Percentiles rank a stretch among this genome's conserved stretches.
These are phyloP conservation scores for Clathrospora elynae DNA, from an alignment of 2,329 filamentous ascomycete genomes.

Conservation along the genomic window DNA sequence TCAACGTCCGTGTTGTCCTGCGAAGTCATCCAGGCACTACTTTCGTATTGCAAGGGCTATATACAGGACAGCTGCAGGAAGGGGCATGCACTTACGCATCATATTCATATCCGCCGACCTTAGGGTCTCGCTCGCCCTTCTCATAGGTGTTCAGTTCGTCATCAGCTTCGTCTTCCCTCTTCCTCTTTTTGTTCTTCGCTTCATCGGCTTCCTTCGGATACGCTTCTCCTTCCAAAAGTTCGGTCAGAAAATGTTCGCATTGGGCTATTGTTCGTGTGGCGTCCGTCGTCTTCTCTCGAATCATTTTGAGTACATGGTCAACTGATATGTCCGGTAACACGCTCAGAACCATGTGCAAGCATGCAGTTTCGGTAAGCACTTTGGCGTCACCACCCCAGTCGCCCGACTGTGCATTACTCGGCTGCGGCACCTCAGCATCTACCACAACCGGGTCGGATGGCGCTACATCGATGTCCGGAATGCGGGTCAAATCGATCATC, in stretches of 20 bases:
- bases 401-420: neutral
- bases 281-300: slow-evolving; percentile 31
- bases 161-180: slow-evolving; percentile 31
- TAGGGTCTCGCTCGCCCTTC: slow-evolving; percentile 19
- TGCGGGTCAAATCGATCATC: slow-evolving; percentile 30
- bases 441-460: slow-evolving; percentile 11
- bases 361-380: slow-evolving; percentile 31
- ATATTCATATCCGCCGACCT: slow-evolving; percentile 20
- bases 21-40: neutral
- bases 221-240: slow-evolving; percentile 36
- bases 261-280: slow-evolving; percentile 25
- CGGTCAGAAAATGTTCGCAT: slow-evolving; percentile 37
- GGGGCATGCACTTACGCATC: slow-evolving; percentile 37
- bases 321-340: slow-evolving; percentile 44
- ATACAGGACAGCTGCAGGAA: neutral
- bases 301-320: slow-evolving; percentile 37
- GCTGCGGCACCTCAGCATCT: slow-evolving; percentile 1
- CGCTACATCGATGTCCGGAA: slow-evolving; percentile 32
- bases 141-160: slow-evolving; percentile 32
- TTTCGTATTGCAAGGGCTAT: neutral
- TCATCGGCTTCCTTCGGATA: slow-evolving; percentile 45
- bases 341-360: slow-evolving; percentile 40
- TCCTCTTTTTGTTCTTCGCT: slow-evolving; percentile 38
- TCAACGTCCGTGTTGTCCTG: neutral
- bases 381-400: slow-evolving; percentile 1